A percentile compares a stretch with the other conserved stretches of the same genome.
phyloP scores from a whole-genome alignment of 805 yeast species.

The Saccharomycopsis synnaedendra region DNA sequence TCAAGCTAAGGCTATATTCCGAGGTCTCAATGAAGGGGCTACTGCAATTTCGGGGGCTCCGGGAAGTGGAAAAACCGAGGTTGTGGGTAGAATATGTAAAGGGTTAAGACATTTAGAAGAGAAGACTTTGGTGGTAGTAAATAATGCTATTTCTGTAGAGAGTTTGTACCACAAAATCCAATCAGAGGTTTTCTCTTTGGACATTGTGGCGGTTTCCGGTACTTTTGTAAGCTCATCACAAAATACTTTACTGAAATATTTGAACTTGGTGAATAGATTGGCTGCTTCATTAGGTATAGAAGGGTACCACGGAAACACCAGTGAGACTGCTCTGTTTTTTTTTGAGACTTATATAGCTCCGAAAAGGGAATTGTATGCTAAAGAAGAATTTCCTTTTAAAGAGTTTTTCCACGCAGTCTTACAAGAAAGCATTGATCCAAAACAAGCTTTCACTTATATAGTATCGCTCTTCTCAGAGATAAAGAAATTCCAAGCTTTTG shows the following conservation, averaged over 20 bases:
- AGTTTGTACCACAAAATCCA: too few relatives aligned
- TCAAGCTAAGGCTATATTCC: constrained; percentile 22
- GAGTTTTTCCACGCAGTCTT: too few relatives aligned
- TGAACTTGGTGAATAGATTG: constrained; percentile 22
- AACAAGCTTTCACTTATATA: too few relatives aligned
- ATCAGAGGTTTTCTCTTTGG: too few relatives aligned
- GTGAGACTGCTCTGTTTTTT: constrained; percentile 25
- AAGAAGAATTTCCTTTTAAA: constrained; percentile 1
- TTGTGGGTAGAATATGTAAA: constrained; percentile 9
- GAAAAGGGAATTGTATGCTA: background rate
- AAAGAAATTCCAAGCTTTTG: too few relatives aligned
- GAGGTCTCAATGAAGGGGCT: constrained; percentile 18
- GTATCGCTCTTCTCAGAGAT: too few relatives aligned
- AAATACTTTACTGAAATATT: background rate
- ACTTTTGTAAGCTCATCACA: too few relatives aligned
- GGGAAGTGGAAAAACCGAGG: constrained; percentile 25
- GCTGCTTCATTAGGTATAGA: constrained; percentile 22
- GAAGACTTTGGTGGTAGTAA: too few relatives aligned
- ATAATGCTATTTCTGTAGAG: too few relatives aligned
- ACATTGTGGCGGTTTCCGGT: too few relatives aligned
- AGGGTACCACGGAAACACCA: constrained; percentile 27
- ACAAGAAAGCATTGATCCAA: too few relatives aligned
- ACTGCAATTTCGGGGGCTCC: constrained; percentile 18
- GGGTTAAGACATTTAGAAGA: too few relatives aligned
- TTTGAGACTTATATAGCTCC: constrained; percentile 18